Evolutionary conservation across 129 eudicot species (phyloP).

Genomic region (Helichrysum umbraculigerum): DNA sequence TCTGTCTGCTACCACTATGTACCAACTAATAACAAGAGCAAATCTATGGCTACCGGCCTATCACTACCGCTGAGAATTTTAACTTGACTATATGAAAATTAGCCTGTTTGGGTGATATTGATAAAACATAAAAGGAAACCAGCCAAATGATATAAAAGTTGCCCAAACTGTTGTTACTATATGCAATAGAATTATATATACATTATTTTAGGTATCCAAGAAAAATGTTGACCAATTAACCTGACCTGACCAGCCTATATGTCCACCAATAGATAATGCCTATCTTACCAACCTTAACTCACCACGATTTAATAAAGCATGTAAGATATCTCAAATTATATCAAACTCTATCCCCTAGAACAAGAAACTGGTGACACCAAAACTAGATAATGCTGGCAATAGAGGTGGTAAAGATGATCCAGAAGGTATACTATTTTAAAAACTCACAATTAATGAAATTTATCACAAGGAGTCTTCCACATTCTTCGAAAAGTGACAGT

Average conservation of each 20-base stretch:
- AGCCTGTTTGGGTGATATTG: not conserved
- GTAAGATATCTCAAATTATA: not conserved
- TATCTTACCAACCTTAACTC: not conserved
- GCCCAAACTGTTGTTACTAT: not conserved
- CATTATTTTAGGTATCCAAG: no score
- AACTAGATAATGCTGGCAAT: not conserved
- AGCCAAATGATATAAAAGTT: not conserved
- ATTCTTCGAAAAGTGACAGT: not conserved
- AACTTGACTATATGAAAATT: not conserved
- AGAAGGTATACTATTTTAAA: not conserved
- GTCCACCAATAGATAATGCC: no score
- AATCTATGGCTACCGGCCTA: no score
- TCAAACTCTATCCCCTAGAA: not conserved
- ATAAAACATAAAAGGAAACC: not conserved
- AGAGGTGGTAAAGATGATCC: not conserved
- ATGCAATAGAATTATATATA: no score
- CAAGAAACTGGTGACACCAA: not conserved
- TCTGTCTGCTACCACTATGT: no score
- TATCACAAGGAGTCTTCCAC: not conserved
- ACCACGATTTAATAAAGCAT: not conserved
- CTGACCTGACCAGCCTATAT: no score
- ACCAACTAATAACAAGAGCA: no score
- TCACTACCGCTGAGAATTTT: not conserved
- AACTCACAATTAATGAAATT: not conserved
- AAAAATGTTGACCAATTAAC: no score